Base-by-base conservation (phyloP, 345 rosid genomes). In the Eutrema heterophyllum region DNA sequence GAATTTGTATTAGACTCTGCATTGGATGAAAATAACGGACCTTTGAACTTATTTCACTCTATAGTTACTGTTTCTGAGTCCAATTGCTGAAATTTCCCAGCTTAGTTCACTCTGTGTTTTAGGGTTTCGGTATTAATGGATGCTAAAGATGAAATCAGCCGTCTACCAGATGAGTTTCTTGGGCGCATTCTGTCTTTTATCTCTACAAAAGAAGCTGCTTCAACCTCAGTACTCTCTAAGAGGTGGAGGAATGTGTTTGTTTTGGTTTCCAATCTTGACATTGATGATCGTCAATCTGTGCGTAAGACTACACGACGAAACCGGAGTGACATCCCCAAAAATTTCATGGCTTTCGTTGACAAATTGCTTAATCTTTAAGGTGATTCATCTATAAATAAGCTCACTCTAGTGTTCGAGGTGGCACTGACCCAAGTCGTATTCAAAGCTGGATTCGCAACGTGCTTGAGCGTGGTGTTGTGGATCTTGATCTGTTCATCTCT, bases 171-270 rank as follows among this genome's bases (percentile, higher is more conserved):
- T 24, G 59, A 66, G 2, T 2, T 50, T 35, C 35, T 66, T 24
- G 46, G 45, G 14, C 33, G n/a, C 33, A 38, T 50, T 8, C 14
- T 66, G 9, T 66, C 70, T 0, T 66, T 36, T 35, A 33, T 66
- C 48, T 4, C 64, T 5, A 54, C 72, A 15, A 68, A 55, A 12
- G 9, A 43, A 2, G 72, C 64, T 29, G 64, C 64, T 43, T 55
- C 32, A 9, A 68, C 64, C 0, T 55, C 72, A 5, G 27, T 30
- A 15, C 64, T 68, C 32, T 68, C 72, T 0, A 41, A 41, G 36
- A 53, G 61, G 10, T 68, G 72, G 72, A 39, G 30, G 7, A 5
- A 27, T 53, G 15, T 67, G 15, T 68, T 53, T 68, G 32, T 40
- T 67, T 41, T 67, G 3, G 41, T 53, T n/a, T 6, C 40, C 0